These are phyloP conservation scores for Conoideocrella luteorostrata DNA, from an alignment of 2,329 filamentous ascomycete genomes.

Conservation along the genomic window DNA sequence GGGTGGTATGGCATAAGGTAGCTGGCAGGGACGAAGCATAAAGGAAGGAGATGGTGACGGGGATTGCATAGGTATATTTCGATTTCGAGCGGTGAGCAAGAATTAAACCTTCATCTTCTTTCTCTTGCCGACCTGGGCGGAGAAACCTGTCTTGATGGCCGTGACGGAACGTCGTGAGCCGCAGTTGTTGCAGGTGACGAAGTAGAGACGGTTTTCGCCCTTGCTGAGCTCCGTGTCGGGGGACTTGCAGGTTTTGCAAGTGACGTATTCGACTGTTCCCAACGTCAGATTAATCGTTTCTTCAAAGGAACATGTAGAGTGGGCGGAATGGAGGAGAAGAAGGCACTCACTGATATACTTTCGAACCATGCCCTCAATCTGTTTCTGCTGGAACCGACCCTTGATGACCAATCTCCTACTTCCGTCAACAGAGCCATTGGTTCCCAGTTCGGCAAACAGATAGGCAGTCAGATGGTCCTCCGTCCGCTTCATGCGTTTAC, in stretches of 20 bases:
- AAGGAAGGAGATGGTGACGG: too few relatives aligned
- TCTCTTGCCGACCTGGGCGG: constrained; percentile 97
- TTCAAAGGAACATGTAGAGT: not conserved
- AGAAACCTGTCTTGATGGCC: constrained; percentile 99
- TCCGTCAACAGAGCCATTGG: constrained; percentile 90
- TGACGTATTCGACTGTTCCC: constrained; percentile 79
- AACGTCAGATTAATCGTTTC: not conserved
- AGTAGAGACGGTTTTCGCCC: constrained; percentile 98
- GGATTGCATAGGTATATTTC: too few relatives aligned
- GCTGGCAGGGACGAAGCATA: too few relatives aligned
- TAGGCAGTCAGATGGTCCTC: constrained; percentile 97
- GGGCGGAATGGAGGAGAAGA: not conserved
- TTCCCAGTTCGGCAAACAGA: constrained; percentile 96
- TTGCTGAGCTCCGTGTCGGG: constrained; percentile 96
- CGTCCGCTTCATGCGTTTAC: constrained; percentile 98
- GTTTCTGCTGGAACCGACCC: constrained; percentile 99
- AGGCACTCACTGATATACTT: constrained; percentile 77
- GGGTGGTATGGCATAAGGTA: too few relatives aligned
- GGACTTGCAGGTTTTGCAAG: constrained; percentile 95
- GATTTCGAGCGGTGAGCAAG: too few relatives aligned
- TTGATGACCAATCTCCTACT: constrained; percentile 93
- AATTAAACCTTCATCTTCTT: constrained; percentile 82
- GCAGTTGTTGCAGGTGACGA: constrained; percentile 89
- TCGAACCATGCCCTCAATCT: constrained; percentile 94
- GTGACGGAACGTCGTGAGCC: constrained; percentile 81